phyloP scores from a whole-genome alignment of 345 rosid species.

The Arabidopsis arenosa region DNA sequence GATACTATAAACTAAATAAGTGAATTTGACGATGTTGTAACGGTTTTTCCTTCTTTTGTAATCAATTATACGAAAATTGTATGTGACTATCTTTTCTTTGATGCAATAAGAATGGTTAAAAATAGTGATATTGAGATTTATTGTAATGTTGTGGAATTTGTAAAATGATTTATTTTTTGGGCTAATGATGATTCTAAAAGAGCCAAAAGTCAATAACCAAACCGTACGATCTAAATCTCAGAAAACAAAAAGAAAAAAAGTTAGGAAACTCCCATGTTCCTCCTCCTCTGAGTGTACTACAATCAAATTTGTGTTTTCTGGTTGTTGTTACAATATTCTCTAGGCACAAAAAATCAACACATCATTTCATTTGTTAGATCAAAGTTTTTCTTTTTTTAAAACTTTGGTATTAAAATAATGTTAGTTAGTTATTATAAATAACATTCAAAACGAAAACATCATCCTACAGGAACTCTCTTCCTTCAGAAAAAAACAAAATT shows the following conservation, averaged over 20 bases:
- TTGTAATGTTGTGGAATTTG: neutral
- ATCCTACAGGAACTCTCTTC: conserved; percentile 39
- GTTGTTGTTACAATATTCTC: conserved; percentile 31
- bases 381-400: no score
- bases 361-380: conserved; percentile 30
- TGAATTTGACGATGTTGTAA: no score
- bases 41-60: no score
- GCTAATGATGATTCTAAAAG: neutral
- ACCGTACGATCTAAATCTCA: conserved; percentile 41
- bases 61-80: no score
- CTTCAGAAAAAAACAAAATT: neutral
- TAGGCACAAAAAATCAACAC: conserved; percentile 2
- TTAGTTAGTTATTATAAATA: conserved; percentile 39
- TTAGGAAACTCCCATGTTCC: conserved; percentile 39
- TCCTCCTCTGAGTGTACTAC: conserved; percentile 38
- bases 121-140: no score
- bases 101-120: neutral
- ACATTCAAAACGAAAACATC: conserved; percentile 37
- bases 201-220: conserved; percentile 40
- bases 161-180: neutral
- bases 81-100: no score
- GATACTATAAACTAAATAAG: no score
- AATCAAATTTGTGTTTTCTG: conserved; percentile 21
- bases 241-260: neutral
- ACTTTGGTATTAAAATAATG: conserved; percentile 16